A percentile compares a stretch with the other conserved stretches of the same genome.
These are phyloP conservation scores for Trichoderma reesei DNA, from an alignment of 495 filamentous ascomycete species.

Conservation along the genomic window DNA sequence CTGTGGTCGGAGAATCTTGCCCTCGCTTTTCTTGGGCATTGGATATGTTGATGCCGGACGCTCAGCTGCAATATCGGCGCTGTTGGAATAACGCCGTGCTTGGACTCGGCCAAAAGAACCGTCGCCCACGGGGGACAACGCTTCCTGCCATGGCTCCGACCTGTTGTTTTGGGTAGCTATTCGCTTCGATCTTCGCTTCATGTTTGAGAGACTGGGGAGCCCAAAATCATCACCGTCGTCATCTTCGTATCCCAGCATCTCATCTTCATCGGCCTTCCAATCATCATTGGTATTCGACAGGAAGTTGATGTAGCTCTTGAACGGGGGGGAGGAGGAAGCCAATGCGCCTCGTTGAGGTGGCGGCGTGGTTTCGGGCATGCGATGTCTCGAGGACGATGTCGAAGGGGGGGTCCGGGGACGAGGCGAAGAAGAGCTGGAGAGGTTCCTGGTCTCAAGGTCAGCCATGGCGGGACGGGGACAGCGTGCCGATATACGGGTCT, in stretches of 20 bases:
- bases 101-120: conserved; percentile 17
- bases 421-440: conserved; percentile 31
- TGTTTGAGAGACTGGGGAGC: conserved; percentile 78
- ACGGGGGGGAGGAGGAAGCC: conserved; percentile 48
- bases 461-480: conserved; percentile 11
- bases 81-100: conserved; percentile 51
- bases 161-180: conserved; percentile 33
- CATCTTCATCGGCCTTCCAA: conserved; percentile 63
- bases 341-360: conserved; percentile 46
- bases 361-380: conserved; percentile 38
- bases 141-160: conserved; percentile 8
- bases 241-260: conserved; percentile 64
- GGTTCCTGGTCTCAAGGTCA: conserved; percentile 27
- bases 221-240: conserved; percentile 94
- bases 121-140: conserved; percentile 10
- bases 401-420: conserved; percentile 42
- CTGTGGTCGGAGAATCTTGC: conserved; percentile 90
- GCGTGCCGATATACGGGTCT: not conserved
- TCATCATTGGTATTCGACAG: conserved; percentile 64
- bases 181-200: conserved; percentile 59
- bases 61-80: conserved; percentile 85
- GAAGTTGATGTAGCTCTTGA: conserved; percentile 64
- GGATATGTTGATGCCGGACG: conserved; percentile 82
- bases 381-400: conserved; percentile 23
- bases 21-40: conserved; percentile 74